phyloP scores from a whole-genome alignment of 495 filamentous ascomycete species.

The Mycothermus thermophilus region DNA sequence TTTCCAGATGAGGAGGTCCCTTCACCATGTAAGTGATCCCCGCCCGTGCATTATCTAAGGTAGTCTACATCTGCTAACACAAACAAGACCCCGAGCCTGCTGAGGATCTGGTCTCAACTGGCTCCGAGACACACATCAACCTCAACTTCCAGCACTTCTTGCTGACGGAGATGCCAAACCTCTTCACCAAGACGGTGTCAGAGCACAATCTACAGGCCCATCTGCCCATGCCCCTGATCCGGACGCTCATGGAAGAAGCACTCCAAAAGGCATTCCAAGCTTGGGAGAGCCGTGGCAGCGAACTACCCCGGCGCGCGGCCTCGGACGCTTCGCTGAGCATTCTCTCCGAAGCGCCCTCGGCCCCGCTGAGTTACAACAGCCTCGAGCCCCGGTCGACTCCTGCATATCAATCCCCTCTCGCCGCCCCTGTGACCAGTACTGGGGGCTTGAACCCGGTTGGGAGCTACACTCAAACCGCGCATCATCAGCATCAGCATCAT shows the following conservation, averaged over 20 bases:
- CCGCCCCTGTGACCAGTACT: background rate
- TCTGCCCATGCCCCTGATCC: conserved; percentile 12
- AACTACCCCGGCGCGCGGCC: conserved; percentile 1
- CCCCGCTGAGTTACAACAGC: conserved; percentile 1
- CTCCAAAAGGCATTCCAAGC: conserved; percentile 13
- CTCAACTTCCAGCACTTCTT: conserved; percentile 17
- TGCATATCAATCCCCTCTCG: conserved; percentile 1
- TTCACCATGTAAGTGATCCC: conserved; percentile 18
- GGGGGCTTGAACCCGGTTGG: too few relatives aligned
- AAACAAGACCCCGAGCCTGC: conserved; percentile 16
- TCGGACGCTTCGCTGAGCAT: conserved; percentile 5
- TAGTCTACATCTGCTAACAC: conserved; percentile 4
- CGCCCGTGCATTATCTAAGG: background rate
- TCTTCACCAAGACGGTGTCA: conserved; percentile 14
- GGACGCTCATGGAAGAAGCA: conserved; percentile 12
- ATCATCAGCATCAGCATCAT: too few relatives aligned
- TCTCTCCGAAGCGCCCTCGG: background rate
- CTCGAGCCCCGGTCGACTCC: too few relatives aligned
- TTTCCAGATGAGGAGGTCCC: conserved; percentile 18
- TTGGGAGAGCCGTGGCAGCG: conserved; percentile 9
- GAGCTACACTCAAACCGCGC: too few relatives aligned
- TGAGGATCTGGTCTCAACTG: conserved; percentile 11
- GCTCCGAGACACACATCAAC: conserved; percentile 8
- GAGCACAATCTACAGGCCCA: conserved; percentile 8
- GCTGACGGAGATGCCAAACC: conserved; percentile 10